These are phyloP conservation scores for Amauroascus verrucosus DNA, from an alignment of 2,329 filamentous ascomycete genomes.

Conservation along the genomic window DNA sequence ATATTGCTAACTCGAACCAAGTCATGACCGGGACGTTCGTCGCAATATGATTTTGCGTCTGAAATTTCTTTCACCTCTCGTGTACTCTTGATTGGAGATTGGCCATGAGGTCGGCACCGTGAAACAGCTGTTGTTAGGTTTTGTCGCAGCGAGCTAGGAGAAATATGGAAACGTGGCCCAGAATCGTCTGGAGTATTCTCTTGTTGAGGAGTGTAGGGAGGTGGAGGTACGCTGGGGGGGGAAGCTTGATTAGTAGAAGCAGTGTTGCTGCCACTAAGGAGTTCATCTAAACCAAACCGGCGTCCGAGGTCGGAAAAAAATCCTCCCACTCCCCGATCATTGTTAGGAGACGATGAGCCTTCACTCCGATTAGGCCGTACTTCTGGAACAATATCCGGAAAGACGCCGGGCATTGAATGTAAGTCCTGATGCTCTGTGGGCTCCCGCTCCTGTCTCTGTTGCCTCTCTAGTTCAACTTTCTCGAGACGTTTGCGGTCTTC, in stretches of 20 bases:
- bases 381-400: slow-evolving; percentile 47
- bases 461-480: slow-evolving; percentile 43
- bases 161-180: slow-evolving; percentile 24
- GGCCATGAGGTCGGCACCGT: slow-evolving; percentile 66
- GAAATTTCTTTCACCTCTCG: slow-evolving; percentile 63
- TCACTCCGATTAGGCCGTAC: slow-evolving; percentile 15
- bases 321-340: slow-evolving; percentile 40
- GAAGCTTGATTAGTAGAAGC: not conserved
- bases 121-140: slow-evolving; percentile 65
- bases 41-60: slow-evolving; percentile 79
- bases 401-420: slow-evolving; percentile 61
- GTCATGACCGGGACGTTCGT: slow-evolving; percentile 63
- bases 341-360: slow-evolving; percentile 14
- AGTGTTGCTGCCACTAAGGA: slow-evolving; percentile 19
- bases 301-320: slow-evolving; percentile 60
- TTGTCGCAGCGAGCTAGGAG: slow-evolving; percentile 35
- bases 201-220: slow-evolving; percentile 32
- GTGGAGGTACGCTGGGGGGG: slow-evolving; percentile 23
- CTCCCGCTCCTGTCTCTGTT: slow-evolving; percentile 31
- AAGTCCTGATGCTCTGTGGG: slow-evolving; percentile 20
- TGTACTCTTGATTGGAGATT: slow-evolving; percentile 59
- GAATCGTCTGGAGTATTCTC: slow-evolving; percentile 15
- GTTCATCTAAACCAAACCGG: slow-evolving; percentile 56
- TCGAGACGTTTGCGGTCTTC: slow-evolving; percentile 60
- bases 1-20: slow-evolving; percentile 44